Evolutionary conservation across 306 rosid species (phyloP).

Genomic region (Erythrophleum fordii): DNA sequence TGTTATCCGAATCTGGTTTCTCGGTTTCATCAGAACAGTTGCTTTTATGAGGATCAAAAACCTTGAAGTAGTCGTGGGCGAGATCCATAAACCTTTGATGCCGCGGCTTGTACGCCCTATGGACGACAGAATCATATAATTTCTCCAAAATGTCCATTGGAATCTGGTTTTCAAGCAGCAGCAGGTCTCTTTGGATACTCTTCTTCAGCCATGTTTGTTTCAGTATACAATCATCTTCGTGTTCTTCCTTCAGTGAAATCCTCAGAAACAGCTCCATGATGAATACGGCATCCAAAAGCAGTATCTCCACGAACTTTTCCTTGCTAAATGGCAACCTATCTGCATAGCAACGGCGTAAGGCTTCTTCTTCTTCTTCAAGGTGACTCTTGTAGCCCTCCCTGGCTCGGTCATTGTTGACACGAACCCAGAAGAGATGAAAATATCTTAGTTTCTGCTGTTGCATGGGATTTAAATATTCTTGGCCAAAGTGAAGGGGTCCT

Average conservation of each 20-base stretch:
- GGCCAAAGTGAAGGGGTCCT: constrained; percentile 52
- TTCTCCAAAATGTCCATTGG: too few relatives aligned
- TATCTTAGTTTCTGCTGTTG: constrained; percentile 34
- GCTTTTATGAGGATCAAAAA: constrained; percentile 18
- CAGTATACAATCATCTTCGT: too few relatives aligned
- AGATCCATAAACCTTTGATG: constrained; percentile 20
- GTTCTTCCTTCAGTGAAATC: too few relatives aligned
- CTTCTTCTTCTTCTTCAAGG: constrained; percentile 3
- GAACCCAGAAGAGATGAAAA: constrained; percentile 34
- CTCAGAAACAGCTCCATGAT: too few relatives aligned
- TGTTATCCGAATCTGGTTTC: neutral
- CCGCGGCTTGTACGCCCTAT: too few relatives aligned
- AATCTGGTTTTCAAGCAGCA: too few relatives aligned
- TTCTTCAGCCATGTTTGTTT: constrained; percentile 14
- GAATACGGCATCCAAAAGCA: too few relatives aligned
- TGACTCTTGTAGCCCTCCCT: neutral
- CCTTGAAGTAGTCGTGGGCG: constrained; percentile 32
- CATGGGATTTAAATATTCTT: neutral
- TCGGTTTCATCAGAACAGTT: constrained; percentile 28
- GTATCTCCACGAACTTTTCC: too few relatives aligned
- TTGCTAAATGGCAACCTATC: too few relatives aligned
- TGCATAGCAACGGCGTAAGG: too few relatives aligned
- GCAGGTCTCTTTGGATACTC: too few relatives aligned
- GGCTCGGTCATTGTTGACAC: neutral
- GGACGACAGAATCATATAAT: too few relatives aligned